These are phyloP conservation scores for Solanum megistacrolobum DNA, from an alignment of 257 asterid genomes.

Conservation along the genomic window DNA sequence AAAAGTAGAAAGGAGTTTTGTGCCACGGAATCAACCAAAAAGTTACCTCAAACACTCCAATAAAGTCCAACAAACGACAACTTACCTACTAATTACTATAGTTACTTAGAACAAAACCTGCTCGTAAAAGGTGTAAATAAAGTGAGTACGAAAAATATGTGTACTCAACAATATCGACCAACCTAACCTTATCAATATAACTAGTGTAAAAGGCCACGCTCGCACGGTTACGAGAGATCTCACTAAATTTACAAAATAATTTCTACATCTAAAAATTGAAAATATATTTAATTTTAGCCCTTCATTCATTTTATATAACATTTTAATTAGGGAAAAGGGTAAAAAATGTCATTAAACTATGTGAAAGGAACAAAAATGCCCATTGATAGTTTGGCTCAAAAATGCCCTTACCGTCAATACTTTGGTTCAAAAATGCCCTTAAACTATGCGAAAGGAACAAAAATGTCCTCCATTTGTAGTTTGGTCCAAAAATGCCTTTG, in stretches of 20 bases:
- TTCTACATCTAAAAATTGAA: no score
- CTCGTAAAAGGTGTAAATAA: not conserved
- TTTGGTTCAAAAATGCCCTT: no score
- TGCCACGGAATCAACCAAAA: not conserved
- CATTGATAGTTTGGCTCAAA: no score
- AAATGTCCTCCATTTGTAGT: no score
- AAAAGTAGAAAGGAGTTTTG: not conserved
- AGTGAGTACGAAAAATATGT: not conserved
- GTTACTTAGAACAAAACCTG: not conserved
- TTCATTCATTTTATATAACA: not conserved
- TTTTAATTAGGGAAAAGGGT: no score
- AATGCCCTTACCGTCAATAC: no score
- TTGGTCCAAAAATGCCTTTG: no score
- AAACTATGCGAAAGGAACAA: no score
- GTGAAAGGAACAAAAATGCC: no score
- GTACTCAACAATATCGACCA: not conserved
- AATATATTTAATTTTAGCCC: no score
- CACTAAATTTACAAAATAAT: not conserved
- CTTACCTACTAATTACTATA: not conserved
- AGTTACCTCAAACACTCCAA: not conserved
- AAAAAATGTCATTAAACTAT: no score
- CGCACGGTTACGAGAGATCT: not conserved
- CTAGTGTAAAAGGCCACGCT: not conserved
- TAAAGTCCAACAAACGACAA: not conserved
- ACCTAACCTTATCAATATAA: not conserved